Conservation (phyloP, 768 basidiomycete species). For the Kondoa subrosea region DNA sequence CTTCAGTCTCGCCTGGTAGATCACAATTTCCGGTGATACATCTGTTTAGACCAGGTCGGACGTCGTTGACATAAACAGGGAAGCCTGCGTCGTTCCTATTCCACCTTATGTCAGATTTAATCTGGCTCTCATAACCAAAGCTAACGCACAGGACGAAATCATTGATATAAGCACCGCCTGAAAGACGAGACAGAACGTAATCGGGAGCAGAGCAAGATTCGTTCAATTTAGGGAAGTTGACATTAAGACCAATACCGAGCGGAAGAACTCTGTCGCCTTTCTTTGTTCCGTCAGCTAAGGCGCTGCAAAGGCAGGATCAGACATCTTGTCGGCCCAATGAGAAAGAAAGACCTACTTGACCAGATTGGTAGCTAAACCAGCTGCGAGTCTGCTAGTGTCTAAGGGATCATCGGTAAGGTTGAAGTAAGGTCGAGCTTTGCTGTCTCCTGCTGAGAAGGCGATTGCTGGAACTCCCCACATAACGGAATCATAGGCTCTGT, state of each 20-base stretch:
- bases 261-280: slow-evolving; percentile 5
- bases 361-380: slow-evolving; percentile 9
- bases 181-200: slow-evolving; percentile 8
- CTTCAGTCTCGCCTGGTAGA: slow-evolving; percentile 16
- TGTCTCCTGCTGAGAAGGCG: slow-evolving; percentile 14
- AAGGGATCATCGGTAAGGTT: slow-evolving; percentile 8
- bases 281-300: slow-evolving; percentile 11
- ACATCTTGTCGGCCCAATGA: too few relatives aligned
- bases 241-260: slow-evolving; percentile 13
- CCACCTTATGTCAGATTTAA: slow-evolving; percentile 10
- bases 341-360: too few relatives aligned
- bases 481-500: neutral
- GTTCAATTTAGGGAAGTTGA: slow-evolving; percentile 17
- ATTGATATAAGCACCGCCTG: slow-evolving; percentile 16
- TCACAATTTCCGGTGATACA: slow-evolving; percentile 10
- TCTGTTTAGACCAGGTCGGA: slow-evolving; percentile 9
- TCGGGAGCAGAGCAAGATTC: slow-evolving; percentile 9
- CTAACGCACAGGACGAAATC: too few relatives aligned
- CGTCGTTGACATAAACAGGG: slow-evolving; percentile 8
- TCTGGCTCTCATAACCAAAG: too few relatives aligned
- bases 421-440: slow-evolving; percentile 11
- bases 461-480: slow-evolving; percentile 14
- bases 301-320: too few relatives aligned
- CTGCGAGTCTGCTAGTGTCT: slow-evolving; percentile 10
- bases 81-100: slow-evolving; percentile 13